Evolutionary conservation across 306 rosid species (phyloP).

Genomic region (Gleditsia sinensis): DNA sequence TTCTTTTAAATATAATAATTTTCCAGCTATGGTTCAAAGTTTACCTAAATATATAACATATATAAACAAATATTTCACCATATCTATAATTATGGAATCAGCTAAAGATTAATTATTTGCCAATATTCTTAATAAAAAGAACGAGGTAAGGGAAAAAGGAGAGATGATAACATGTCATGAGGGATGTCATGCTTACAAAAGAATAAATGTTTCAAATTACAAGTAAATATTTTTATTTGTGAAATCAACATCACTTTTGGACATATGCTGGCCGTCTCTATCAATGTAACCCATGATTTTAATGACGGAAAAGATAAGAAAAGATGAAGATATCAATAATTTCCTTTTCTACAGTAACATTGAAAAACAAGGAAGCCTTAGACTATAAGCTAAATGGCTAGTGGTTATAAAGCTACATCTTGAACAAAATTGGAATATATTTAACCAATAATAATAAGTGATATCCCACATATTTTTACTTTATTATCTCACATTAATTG

Average conservation of each 20-base stretch:
- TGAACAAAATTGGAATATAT: too few relatives aligned
- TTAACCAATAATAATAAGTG: too few relatives aligned
- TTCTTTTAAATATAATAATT: too few relatives aligned
- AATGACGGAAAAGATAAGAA: neutral
- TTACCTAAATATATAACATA: too few relatives aligned
- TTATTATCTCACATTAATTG: conserved; percentile 44
- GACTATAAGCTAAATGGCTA: neutral
- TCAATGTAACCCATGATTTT: neutral
- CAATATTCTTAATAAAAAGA: too few relatives aligned
- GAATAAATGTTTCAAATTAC: neutral
- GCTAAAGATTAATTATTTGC: neutral
- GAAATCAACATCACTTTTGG: neutral
- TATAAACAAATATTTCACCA: too few relatives aligned
- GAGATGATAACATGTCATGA: neutral
- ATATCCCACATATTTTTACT: too few relatives aligned
- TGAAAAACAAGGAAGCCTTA: neutral
- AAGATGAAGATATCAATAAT: neutral
- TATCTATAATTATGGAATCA: too few relatives aligned
- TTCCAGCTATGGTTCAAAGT: too few relatives aligned
- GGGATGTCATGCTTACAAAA: neutral
- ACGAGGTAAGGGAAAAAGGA: neutral
- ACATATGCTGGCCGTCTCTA: neutral
- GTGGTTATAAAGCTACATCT: too few relatives aligned
- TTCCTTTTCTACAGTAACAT: neutral
- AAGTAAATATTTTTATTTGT: neutral